Conservation (phyloP, 805 yeast species). For the Ogataea degrootiae region DNA sequence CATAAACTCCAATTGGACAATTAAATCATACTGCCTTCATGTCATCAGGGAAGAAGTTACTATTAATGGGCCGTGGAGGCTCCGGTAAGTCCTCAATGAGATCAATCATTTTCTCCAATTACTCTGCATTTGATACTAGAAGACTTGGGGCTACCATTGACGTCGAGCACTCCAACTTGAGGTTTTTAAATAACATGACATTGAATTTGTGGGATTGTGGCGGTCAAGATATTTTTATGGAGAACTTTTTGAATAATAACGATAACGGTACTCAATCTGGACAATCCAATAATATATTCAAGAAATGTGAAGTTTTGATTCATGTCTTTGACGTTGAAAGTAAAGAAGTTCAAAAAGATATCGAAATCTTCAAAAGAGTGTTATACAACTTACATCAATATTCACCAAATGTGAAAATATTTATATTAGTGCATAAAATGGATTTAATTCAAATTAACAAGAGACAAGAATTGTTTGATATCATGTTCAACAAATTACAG, state of each 20-base stretch:
- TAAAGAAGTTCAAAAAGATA: conserved; percentile 86
- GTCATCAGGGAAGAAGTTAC: conserved; percentile 50
- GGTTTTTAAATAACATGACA: conserved; percentile 93
- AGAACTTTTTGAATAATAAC: conserved; percentile 61
- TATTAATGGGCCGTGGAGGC: conserved; percentile 88
- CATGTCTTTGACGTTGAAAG: conserved; percentile 96
- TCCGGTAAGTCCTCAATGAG: conserved; percentile 98
- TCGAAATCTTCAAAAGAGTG: conserved; percentile 83
- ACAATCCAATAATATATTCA: conserved; percentile 87
- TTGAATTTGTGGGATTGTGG: conserved; percentile 98
- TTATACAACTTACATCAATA: conserved; percentile 74
- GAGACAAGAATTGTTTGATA: conserved; percentile 74
- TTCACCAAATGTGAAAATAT: conserved; percentile 88
- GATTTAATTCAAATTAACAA: conserved; percentile 87
- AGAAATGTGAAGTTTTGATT: conserved; percentile 91
- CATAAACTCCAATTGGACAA: conserved; percentile 1
- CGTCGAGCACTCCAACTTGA: conserved; percentile 93
- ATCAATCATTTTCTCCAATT: conserved; percentile 90
- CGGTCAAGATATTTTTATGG: conserved; percentile 96
- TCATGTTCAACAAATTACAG: conserved; percentile 79
- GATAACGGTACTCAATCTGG: conserved; percentile 2
- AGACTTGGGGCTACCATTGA: conserved; percentile 96
- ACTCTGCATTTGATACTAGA: conserved; percentile 94
- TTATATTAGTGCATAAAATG: conserved; percentile 92
- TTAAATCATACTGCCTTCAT: conserved; percentile 7